These are phyloP conservation scores for Tagetes patula DNA, from an alignment of 129 eudicot genomes.

Conservation along the genomic window DNA sequence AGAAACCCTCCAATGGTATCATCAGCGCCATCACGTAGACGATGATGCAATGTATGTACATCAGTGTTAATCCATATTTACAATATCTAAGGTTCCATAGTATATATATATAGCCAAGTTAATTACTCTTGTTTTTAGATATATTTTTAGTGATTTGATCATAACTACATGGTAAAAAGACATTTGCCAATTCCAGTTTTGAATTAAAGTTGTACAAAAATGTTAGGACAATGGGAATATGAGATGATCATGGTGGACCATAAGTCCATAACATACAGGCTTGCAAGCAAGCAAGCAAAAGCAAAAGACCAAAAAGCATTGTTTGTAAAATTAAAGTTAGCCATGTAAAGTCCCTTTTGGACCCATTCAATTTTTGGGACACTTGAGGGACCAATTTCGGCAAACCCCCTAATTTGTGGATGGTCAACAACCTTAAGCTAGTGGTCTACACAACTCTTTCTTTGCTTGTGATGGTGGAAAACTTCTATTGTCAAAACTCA, in stretches of 20 bases:
- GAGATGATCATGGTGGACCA: slow-evolving; percentile 38
- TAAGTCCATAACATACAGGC: slow-evolving; percentile 39
- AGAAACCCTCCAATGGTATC: too few relatives aligned
- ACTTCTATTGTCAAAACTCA: slow-evolving; percentile 8
- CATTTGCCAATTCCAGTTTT: neutral
- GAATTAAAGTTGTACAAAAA: neutral
- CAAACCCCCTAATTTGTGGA: slow-evolving; percentile 36
- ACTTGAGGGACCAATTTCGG: slow-evolving; percentile 28
- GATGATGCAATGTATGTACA: too few relatives aligned
- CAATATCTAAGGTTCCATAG: too few relatives aligned
- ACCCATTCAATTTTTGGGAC: slow-evolving; percentile 30
- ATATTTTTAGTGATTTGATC: too few relatives aligned
- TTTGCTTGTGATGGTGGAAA: slow-evolving; percentile 34
- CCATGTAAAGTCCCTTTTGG: slow-evolving; percentile 36
- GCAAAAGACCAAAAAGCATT: slow-evolving; percentile 24
- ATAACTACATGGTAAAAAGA: neutral
- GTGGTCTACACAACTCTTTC: slow-evolving; percentile 8
- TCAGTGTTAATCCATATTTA: too few relatives aligned
- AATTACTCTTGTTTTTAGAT: too few relatives aligned
- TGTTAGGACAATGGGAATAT: slow-evolving; percentile 24
- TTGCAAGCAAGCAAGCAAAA: slow-evolving; percentile 25
- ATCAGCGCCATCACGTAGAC: too few relatives aligned
- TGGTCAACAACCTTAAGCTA: slow-evolving; percentile 31
- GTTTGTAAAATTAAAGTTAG: slow-evolving; percentile 20
- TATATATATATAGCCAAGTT: too few relatives aligned